A percentile compares a stretch with the other conserved stretches of the same genome.
Conservation (phyloP, 2,329 filamentous ascomycete genomes). For the Hysterium pulicare region DNA sequence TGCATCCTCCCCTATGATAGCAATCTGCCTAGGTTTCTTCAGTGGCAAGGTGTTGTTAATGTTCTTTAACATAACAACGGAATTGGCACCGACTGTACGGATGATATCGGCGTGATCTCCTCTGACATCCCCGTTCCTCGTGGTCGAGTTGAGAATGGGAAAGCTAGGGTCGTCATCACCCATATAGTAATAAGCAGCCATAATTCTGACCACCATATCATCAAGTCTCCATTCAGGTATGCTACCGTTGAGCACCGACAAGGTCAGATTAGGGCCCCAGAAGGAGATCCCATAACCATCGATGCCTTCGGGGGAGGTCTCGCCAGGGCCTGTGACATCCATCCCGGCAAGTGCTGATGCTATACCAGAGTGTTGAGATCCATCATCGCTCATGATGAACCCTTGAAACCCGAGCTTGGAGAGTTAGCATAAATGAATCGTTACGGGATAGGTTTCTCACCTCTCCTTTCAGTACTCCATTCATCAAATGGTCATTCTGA, state of each 20-base stretch:
- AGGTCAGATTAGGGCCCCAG: constrained; percentile 38
- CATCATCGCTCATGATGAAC: constrained; percentile 43
- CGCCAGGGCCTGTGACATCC: constrained; percentile 54
- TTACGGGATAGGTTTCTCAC: too few species aligned
- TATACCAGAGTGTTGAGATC: constrained; percentile 45
- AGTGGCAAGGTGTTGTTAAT: constrained; percentile 50
- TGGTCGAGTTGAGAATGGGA: constrained; percentile 35
- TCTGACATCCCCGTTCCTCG: constrained; percentile 33
- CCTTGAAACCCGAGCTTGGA: constrained; percentile 50
- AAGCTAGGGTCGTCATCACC: constrained; percentile 40
- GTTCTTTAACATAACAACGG: constrained; percentile 50
- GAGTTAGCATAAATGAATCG: too few species aligned
- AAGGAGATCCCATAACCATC: constrained; percentile 15
- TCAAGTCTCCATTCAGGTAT: constrained; percentile 40
- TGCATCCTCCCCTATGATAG: constrained; percentile 50
- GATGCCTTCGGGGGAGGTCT: constrained; percentile 32
- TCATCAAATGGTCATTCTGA: constrained; percentile 41
- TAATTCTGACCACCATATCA: constrained; percentile 47
- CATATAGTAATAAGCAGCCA: constrained; percentile 46
- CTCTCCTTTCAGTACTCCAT: constrained; percentile 51
- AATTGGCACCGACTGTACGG: constrained; percentile 40
- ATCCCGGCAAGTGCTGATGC: constrained; percentile 46
- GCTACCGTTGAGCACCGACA: constrained; percentile 39
- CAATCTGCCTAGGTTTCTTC: constrained; percentile 47
- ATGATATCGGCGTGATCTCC: constrained; percentile 42